phyloP scores from a whole-genome alignment of 768 basidiomycete species.

The Auriscalpium microsporum region DNA sequence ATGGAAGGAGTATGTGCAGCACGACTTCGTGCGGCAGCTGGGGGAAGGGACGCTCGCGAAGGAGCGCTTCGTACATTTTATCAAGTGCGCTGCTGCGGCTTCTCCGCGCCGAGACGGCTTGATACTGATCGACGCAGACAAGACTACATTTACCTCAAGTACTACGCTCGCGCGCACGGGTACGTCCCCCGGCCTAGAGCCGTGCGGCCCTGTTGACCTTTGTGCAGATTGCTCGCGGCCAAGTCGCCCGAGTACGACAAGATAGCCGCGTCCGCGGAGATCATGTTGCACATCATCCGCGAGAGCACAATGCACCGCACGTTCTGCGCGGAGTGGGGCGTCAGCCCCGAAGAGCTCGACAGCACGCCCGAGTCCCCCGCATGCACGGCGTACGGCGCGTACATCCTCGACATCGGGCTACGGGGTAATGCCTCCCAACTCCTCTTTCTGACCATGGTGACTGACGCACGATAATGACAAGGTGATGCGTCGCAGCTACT shows the following conservation, averaged over 20 bases:
- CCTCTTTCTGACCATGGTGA: too few relatives aligned
- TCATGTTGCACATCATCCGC: conserved; percentile 51
- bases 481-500: conserved; percentile 65
- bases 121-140: conserved; percentile 41
- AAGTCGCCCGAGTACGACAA: conserved; percentile 60
- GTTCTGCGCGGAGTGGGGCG: conserved; percentile 65
- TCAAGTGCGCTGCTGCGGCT: conserved; percentile 45
- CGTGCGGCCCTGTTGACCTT: background rate
- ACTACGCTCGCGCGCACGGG: conserved; percentile 81
- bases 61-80: conserved; percentile 73
- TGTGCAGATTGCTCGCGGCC: conserved; percentile 57
- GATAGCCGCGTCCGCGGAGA: conserved; percentile 55
- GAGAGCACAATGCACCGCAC: conserved; percentile 68
- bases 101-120: background rate
- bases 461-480: conserved; percentile 11
- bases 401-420: conserved; percentile 70
- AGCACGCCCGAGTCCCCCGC: conserved; percentile 55
- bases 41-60: conserved; percentile 61
- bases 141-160: conserved; percentile 74
- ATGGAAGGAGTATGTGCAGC: conserved; percentile 74
- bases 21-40: conserved; percentile 74
- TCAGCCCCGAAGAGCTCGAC: conserved; percentile 52
- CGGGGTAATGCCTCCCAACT: conserved; percentile 36
- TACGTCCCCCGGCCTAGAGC: conserved; percentile 21
- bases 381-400: conserved; percentile 83